Percentiles rank a stretch among this genome's conserved stretches.
Conservation (phyloP, 441 rosid genomes). For the Kokia cookei region DNA sequence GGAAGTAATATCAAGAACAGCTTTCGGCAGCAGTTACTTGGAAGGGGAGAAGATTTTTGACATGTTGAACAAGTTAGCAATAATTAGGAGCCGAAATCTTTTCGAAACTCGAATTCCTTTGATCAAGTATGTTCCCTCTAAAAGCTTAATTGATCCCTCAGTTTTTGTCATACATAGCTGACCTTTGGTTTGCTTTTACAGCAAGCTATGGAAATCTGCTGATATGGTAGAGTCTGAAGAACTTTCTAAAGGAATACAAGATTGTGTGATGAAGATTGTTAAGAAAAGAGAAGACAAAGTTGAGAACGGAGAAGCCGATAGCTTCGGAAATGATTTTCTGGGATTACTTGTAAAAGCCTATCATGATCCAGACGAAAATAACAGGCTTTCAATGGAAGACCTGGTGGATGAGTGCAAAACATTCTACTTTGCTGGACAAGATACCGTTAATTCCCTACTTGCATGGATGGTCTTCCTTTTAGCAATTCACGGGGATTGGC, state of each 20-base stretch:
- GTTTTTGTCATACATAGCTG: neutral
- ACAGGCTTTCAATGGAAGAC: neutral
- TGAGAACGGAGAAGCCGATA: neutral
- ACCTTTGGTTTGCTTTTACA: neutral
- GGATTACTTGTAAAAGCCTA: conserved; percentile 27
- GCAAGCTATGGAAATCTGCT: neutral
- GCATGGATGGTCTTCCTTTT: conserved; percentile 18
- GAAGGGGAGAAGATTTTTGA: neutral
- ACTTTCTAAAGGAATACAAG: neutral
- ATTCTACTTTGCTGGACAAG: conserved; percentile 8
- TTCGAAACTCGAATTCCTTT: neutral
- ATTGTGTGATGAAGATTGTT: conserved; percentile 23
- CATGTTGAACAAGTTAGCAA: neutral
- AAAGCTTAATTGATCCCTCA: neutral
- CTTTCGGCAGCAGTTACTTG: neutral
- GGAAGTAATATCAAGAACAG: neutral
- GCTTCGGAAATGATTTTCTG: conserved; percentile 23
- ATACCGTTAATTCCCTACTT: conserved; percentile 14
- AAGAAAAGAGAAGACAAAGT: neutral
- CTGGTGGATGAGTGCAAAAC: neutral
- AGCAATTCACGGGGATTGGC: conserved; percentile 27
- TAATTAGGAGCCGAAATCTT: neutral
- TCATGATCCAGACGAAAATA: neutral
- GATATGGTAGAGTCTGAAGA: neutral
- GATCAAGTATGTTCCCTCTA: neutral